Evolutionary conservation across 2,329 filamentous ascomycete species (phyloP).

Genomic region (Apiospora pterosperma): DNA sequence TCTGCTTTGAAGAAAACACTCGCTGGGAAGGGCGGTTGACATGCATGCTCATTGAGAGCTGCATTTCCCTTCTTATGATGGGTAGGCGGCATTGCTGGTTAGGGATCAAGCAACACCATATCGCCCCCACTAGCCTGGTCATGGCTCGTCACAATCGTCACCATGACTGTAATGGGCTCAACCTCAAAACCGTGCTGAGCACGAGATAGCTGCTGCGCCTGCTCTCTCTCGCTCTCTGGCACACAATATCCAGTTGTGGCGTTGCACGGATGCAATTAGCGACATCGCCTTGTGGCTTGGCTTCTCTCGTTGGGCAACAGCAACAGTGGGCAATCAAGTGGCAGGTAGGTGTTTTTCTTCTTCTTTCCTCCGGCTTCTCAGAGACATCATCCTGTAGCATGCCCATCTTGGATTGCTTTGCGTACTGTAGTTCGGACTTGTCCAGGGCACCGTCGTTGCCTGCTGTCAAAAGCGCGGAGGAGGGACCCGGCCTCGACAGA

Average conservation of each 20-base stretch:
- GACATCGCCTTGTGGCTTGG: neutral
- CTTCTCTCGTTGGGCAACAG: neutral
- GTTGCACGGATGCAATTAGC: neutral
- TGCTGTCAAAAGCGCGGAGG: neutral
- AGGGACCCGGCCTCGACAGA: neutral
- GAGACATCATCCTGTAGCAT: neutral
- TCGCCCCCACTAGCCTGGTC: constrained; percentile 66
- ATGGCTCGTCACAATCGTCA: constrained; percentile 80
- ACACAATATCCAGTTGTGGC: neutral
- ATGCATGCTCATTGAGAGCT: neutral
- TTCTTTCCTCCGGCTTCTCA: too few relatives aligned
- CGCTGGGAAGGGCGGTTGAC: neutral
- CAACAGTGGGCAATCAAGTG: neutral
- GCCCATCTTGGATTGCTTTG: neutral
- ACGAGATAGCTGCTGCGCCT: neutral
- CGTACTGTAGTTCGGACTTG: neutral
- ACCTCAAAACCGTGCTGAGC: constrained; percentile 80
- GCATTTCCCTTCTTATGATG: neutral
- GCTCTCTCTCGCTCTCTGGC: neutral
- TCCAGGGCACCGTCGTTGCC: neutral
- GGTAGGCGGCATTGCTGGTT: neutral
- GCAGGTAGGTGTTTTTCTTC: too few relatives aligned
- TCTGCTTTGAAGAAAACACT: neutral
- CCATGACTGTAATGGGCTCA: constrained; percentile 49
- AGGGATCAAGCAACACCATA: constrained; percentile 40